A percentile compares a stretch with the other conserved stretches of the same genome.
phyloP scores from a whole-genome alignment of 73 alveolate species.

The Tetrahymena thermophila region DNA sequence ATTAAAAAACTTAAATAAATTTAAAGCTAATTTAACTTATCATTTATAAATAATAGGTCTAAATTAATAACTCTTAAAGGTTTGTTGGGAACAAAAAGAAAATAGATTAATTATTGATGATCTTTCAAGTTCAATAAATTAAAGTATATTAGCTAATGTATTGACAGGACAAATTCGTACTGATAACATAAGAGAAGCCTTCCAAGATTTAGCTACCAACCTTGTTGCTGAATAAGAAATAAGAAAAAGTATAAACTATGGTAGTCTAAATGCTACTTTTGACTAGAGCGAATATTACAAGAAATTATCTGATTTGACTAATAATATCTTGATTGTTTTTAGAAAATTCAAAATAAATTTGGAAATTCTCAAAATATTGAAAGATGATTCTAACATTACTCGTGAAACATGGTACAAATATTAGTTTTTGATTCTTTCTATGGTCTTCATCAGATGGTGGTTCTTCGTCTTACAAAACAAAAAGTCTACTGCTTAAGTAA shows the following conservation, averaged over 20 bases:
- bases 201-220: background rate
- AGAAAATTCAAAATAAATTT: background rate
- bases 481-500: background rate
- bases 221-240: background rate
- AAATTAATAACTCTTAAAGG: background rate
- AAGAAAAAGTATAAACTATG: background rate
- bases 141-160: background rate
- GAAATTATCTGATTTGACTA: background rate
- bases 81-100: background rate
- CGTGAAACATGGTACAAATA: background rate
- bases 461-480: background rate
- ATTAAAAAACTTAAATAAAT: background rate
- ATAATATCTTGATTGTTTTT: background rate
- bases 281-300: background rate
- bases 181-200: background rate
- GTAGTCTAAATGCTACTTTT: background rate
- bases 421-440: background rate
- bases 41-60: background rate
- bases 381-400: background rate
- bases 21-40: background rate
- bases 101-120: background rate
- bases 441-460: background rate
- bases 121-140: background rate
- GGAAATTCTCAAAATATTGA: background rate
- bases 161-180: background rate